phyloP scores from a whole-genome alignment of 495 filamentous ascomycete genomes.

The Aspergillus mulundensis region DNA sequence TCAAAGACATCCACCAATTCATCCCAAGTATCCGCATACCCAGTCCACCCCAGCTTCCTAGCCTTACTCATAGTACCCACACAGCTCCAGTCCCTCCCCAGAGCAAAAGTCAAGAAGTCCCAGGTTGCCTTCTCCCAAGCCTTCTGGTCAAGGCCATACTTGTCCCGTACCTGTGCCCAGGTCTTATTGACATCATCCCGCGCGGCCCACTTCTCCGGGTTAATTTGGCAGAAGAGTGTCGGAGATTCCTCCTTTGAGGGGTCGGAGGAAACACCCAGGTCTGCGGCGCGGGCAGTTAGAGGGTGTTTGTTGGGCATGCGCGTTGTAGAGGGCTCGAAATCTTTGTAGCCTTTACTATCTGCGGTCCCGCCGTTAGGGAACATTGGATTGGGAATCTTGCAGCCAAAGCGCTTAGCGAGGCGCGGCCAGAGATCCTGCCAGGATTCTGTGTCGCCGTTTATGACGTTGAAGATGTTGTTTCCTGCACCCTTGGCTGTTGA shows the following conservation, averaged over 20 bases:
- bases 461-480: constrained; percentile 54
- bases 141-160: constrained; percentile 43
- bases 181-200: constrained; percentile 46
- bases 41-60: constrained; percentile 39
- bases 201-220: constrained; percentile 50
- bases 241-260: constrained; percentile 17
- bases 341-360: constrained; percentile 1
- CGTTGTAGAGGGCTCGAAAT: constrained; percentile 5
- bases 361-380: constrained; percentile 28
- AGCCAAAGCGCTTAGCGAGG: constrained; percentile 41
- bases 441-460: constrained; percentile 50
- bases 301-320: constrained; percentile 36
- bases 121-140: constrained; percentile 55
- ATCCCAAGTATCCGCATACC: constrained; percentile 49
- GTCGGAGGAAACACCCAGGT: constrained; percentile 36
- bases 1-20: constrained; percentile 45
- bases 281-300: constrained; percentile 22
- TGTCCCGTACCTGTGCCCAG: constrained; percentile 42
- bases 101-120: constrained; percentile 46
- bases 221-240: constrained; percentile 41
- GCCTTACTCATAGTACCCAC: constrained; percentile 57
- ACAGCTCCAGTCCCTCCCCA: constrained; percentile 45
- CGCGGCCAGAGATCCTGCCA: constrained; percentile 57
- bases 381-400: constrained; percentile 41
- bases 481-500: constrained; percentile 36